Base-by-base conservation (phyloP, 371 early-diverging fungal genomes). In the Mortierella polycephala region DNA sequence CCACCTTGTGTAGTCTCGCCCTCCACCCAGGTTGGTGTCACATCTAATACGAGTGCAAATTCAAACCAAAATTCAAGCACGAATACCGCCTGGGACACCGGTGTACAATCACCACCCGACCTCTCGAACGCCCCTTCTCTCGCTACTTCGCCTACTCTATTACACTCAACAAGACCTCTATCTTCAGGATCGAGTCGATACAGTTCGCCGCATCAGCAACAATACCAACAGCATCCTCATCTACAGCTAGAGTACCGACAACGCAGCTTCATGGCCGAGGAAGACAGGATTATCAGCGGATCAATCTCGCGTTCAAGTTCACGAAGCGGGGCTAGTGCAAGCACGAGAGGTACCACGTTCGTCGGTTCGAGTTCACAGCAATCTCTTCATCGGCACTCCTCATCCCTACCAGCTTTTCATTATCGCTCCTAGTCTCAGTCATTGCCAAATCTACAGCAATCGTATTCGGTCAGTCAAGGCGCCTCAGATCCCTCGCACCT, bases 1-100 rank as follows among this genome's bases (percentile, higher is more conserved):
- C 69, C 57, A 9, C 66, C 66, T 1, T 66, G 65, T 20, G 40
- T 62, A 0, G 58, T 62, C 8, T 62, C 70, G 4, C 59, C 70
- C 18, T 57, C 66, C 6, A 62, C 62, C 44, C 66, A 47, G 16
- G 54, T 50, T 44, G 62, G 72, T 18, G 51, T 60, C 0, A 40
- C 57, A 5, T 64, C 71, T 0, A 60, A 13, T 44, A 41, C 61
- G 6, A 64, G 60, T 18, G 51, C 60, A n/a, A 21, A 57, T n/a
- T 58, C 74, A 11, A 46, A 46, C 46, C 30, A 4, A 21, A n/a
- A 12, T 5, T 58, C 69, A 12, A 49, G 56, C 2, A 23, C 61
- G 9, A 58, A 52, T 11, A 52, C 44, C 1, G 52, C 14, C 16
- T 20, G 16, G 16, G 57, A 18, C 20, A 42, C 41, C 9, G 50